Evolutionary conservation across 257 asterid species (phyloP), one percentile per base, ranked within the genome.

Genomic region (Euphrasia confusa): DNA sequence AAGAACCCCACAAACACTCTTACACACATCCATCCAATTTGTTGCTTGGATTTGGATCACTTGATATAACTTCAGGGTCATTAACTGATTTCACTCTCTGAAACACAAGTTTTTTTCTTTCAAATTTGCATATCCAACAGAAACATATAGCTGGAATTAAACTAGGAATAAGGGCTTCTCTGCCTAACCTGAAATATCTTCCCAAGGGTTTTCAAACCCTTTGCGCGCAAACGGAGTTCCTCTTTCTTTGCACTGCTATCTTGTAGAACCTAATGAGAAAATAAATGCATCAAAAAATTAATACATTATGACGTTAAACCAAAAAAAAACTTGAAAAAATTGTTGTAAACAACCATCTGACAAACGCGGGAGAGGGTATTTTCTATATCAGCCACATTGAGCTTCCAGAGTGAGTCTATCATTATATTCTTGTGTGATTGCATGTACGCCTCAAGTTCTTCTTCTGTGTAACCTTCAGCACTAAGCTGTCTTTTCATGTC

Each of bases 391-490:
- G 99, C 99, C 69, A 92, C 99, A 70, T 92, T 92, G 74, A 92
- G 96, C 87, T 92, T 92, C 99, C 99, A 92, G 47, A 89, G 86
- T 26, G 99, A 92, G 79, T 92, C 97, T 9, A 80, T 87, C 99
- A 92, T 92, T 58, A 92, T 37, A 75, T 87, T 84, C 85, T 89
- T 89, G 90, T 92, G 89, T 30, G 99, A 84, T 71, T 89, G 85
- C 94, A 89, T 78, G 80, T 84, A 86, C 60, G 76, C 93, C 76
- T 92, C 99, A 54, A 92, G 94, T 77, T 87, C 95, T 65, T 77
- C 91, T 71, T 92, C 97, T 3, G 97, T 84, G 78, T 84, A 89
- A 71, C 97, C 96, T 80, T 89, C 86, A 24, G 93, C 81, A 52
- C 76, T 89, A 45, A 92, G 93, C 60, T 87, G 96, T 62, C 75